phyloP scores from a whole-genome alignment of 83 land plant species.

The Picea abies region DNA sequence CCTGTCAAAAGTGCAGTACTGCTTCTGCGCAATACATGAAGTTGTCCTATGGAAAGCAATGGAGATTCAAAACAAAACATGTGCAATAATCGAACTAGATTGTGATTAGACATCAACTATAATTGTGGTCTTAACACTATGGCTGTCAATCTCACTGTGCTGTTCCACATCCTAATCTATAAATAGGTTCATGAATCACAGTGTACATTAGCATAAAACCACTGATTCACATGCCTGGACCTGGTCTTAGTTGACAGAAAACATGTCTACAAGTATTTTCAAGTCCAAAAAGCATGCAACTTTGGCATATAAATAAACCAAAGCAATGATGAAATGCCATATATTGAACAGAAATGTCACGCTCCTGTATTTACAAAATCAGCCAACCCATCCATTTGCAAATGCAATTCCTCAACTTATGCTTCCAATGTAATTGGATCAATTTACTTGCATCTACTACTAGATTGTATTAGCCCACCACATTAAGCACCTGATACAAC shows the following conservation, averaged over 20 bases:
- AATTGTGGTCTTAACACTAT: neutral
- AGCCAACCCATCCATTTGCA: neutral
- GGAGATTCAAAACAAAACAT: neutral
- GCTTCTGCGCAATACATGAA: neutral
- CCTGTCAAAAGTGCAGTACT: neutral
- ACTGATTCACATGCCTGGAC: neutral
- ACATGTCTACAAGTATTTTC: neutral
- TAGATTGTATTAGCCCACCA: neutral
- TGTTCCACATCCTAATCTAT: neutral
- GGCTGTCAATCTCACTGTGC: neutral
- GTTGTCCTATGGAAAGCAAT: neutral
- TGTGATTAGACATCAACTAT: neutral
- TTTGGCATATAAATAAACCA: neutral
- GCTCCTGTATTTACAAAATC: neutral
- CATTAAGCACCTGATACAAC: neutral
- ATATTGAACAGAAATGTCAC: neutral
- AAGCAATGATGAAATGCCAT: neutral
- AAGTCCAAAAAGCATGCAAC: neutral
- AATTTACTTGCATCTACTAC: neutral
- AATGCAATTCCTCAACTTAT: neutral
- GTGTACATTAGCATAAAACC: neutral
- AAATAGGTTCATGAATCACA: neutral
- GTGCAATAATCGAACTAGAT: neutral
- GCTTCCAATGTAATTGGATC: constrained; percentile 2
- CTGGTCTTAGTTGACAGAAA: neutral